Conservation (phyloP, 2,329 filamentous ascomycete species). For the Knufia petricola region DNA sequence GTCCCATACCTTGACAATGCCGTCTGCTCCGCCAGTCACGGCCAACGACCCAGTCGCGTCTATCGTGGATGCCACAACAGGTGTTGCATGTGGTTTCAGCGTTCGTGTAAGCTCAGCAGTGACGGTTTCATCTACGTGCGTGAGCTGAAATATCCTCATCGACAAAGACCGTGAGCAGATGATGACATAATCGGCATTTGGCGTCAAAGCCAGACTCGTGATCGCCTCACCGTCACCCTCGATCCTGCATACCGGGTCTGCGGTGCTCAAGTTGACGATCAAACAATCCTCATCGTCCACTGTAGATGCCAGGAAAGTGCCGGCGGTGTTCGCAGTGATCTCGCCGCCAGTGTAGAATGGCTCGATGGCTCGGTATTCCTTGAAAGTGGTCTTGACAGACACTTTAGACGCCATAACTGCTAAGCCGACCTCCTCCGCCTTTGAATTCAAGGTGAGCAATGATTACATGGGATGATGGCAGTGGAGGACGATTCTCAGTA, state of each 20-base stretch:
- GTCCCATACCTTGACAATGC: conserved; percentile 94
- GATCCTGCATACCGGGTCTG: conserved; percentile 70
- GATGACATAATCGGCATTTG: conserved; percentile 76
- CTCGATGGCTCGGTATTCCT: conserved; percentile 69
- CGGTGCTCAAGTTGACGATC: conserved; percentile 73
- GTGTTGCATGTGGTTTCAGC: conserved; percentile 80
- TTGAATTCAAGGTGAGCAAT: neutral
- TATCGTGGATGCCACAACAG: conserved; percentile 75
- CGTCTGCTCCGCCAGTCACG: conserved; percentile 87
- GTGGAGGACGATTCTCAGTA: too few species aligned
- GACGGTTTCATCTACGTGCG: conserved; percentile 47
- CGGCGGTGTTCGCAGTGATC: conserved; percentile 70
- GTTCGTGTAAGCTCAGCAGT: conserved; percentile 63
- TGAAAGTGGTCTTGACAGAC: conserved; percentile 75
- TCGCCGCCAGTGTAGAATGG: conserved; percentile 91
- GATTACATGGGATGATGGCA: neutral
- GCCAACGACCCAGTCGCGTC: conserved; percentile 82
- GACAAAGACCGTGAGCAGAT: conserved; percentile 91
- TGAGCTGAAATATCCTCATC: conserved; percentile 80
- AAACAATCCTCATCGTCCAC: conserved; percentile 78
- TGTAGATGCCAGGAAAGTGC: conserved; percentile 73
- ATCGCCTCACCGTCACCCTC: conserved; percentile 65
- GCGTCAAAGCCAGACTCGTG: conserved; percentile 56
- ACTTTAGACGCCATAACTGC: conserved; percentile 44
- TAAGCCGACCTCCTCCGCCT: neutral